phyloP scores from a whole-genome alignment of 352 stramenopile genomes.

The Globisporangium polare region DNA sequence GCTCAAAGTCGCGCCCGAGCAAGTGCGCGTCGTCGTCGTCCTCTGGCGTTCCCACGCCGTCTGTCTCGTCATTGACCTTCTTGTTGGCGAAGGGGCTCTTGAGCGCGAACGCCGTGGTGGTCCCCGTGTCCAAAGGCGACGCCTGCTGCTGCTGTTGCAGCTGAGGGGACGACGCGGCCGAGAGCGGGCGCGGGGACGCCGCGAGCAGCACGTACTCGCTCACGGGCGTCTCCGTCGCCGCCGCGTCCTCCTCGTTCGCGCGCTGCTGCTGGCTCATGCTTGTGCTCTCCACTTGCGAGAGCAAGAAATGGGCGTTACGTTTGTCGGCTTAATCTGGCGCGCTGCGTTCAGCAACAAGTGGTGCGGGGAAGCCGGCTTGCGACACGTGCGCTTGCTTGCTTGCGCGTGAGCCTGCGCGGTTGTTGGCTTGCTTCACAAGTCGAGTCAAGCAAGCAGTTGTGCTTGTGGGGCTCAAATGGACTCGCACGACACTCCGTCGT shows the following conservation, averaged over 20 bases:
- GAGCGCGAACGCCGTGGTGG: constrained; percentile 7
- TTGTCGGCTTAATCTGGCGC: background rate
- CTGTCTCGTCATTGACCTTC: background rate
- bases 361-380: background rate
- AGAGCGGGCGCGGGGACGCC: constrained; percentile 8
- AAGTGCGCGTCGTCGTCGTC: constrained; percentile 19
- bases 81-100: constrained; percentile 11
- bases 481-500: background rate
- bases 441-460: too few relatives aligned
- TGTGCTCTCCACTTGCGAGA: background rate
- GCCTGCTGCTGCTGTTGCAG: background rate
- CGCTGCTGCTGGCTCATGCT: background rate
- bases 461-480: too few relatives aligned
- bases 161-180: background rate
- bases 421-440: too few relatives aligned
- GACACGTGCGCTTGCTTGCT: background rate
- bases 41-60: background rate
- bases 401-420: too few relatives aligned
- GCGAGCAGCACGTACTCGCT: constrained; percentile 19
- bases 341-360: background rate
- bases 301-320: background rate
- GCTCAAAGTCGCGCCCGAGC: constrained; percentile 12
- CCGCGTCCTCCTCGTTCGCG: constrained; percentile 1
- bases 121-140: background rate
- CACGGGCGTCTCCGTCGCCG: constrained; percentile 8